phyloP scores from a whole-genome alignment of 176 grass and related monocot genomes.

The Tillandsia fasciculata region DNA sequence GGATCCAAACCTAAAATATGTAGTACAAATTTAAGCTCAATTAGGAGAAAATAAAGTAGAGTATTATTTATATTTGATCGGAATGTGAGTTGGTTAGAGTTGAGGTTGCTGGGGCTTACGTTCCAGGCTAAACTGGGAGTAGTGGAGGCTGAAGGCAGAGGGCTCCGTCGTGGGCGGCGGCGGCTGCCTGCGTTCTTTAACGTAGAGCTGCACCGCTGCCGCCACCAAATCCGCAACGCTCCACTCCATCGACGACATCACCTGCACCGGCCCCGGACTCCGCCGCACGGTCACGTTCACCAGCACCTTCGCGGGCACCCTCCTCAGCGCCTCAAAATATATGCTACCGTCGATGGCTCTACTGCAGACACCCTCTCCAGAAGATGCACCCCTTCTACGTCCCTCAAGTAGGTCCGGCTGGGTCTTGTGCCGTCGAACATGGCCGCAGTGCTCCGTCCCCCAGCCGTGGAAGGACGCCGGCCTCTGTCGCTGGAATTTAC shows the following conservation, averaged over 20 bases:
- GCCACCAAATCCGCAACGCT: constrained; percentile 58
- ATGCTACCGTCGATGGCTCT: neutral
- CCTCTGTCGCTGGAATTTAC: constrained; percentile 7
- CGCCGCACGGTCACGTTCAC: constrained; percentile 72
- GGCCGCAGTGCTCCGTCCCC: constrained; percentile 14
- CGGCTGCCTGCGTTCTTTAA: constrained; percentile 63
- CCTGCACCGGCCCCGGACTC: constrained; percentile 78
- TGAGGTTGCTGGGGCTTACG: constrained; percentile 30
- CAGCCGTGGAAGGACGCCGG: constrained; percentile 58
- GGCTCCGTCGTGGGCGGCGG: constrained; percentile 35
- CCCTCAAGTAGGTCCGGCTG: constrained; percentile 52
- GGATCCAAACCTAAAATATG: constrained; percentile 43
- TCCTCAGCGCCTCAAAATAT: constrained; percentile 5
- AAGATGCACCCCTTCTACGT: constrained; percentile 1
- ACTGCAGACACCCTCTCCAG: constrained; percentile 7
- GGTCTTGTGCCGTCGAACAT: constrained; percentile 52
- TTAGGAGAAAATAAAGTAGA: neutral
- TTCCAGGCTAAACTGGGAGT: constrained; percentile 89
- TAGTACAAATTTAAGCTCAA: neutral
- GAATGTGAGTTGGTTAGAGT: neutral
- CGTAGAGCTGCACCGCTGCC: constrained; percentile 48
- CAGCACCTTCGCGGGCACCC: constrained; percentile 61
- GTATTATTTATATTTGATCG: neutral
- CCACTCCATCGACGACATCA: constrained; percentile 76
- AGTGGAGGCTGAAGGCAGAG: constrained; percentile 57